Evolutionary conservation across 345 rosid species (phyloP), one percentile per base, ranked within the genome.

Genomic region (Rubroshorea leprosula): DNA sequence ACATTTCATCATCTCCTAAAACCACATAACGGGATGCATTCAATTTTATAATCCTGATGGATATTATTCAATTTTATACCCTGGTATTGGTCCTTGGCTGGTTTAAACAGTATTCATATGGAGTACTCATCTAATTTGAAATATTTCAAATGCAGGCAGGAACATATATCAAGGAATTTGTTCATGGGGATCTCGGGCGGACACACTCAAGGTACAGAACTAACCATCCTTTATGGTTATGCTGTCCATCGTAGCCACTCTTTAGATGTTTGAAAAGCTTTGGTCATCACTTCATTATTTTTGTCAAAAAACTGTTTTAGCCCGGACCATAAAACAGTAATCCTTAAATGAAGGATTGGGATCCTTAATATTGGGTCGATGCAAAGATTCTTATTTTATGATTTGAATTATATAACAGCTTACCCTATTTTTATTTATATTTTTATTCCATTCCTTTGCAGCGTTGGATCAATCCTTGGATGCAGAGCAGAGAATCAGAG

Each of bases 151-250:
- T 65, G 72, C 81, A 93, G 98, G 98, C 98, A 67, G 98, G 97
- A 54, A 93, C 99, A 21, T 87, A 83, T 55, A 89, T 93, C 60
- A 89, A 93, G 83, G 99, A 93, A 70, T 89, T 89, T 75, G 94
- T 89, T 68, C 97, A 87, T 29, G 99, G 99, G 59, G 99, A 89
- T 82, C 83, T 89, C 49, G 99, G 97, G 62, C 96, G 97, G 26
- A 87, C 97, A 21, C 68, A 67, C 66, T 97, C 99, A 38, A 93
- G 89, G 97, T 87, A 83, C 54, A 21, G 25, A 17, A 39, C 61
- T 47, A 7, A 27, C 20, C 54, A 35, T 6, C 7, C 12, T 35
- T 35, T 8, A 6, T n/a, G n/a, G 1, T 35, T 6, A 2, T 35
- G 41, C 41, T 29, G 9, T 35, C 41, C 12, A 8, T 35, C 12